Base-by-base conservation (phyloP, 106 monocot genomes). In the Allium cepa region DNA sequence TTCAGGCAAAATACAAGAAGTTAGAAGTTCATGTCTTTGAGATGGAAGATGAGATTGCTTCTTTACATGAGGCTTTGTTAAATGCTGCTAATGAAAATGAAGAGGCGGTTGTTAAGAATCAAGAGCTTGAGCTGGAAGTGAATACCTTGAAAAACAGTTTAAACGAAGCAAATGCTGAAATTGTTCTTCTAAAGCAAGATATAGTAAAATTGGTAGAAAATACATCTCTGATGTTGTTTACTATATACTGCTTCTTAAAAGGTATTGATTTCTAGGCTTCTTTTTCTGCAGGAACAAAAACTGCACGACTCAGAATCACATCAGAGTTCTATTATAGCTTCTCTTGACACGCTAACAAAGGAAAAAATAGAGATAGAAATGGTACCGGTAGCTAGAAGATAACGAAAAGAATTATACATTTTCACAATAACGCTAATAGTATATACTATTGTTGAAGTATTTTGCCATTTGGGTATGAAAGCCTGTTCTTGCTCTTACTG, bases 361-460 rank as follows among this genome's bases (percentile, higher is more conserved):
- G 88, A 92, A 73, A 97, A 97, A 70, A 88, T 92, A 84, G 84
- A 92, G 51, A 80, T 97, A 86, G 86, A 64, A 68, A 74, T 92
- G 86, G 96, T 97, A 76, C 64, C 47, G 17, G 49, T 50, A 17
- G 22, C 22, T 22, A 22, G 22, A 22, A 22, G 22, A 22, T 22
- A 0, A 22, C 22, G 22, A 22, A 22, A 1, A 22, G 22, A 22
- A 22, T 22, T 22, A 22, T 22, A 22, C 1, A 22, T 22, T 22
- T 22, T 22, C 22, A 22, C 22, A 22, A 22, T 22, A 22, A 22
- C 1, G 22, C 22, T 22, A 22, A 22, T 22, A 22, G 22, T 22
- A 22, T 22, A 22, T 22, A 22, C 1, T 22, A 22, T 22, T 22
- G 22, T 22, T 22, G 22, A 22, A 22, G 22, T 22, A 22, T 22